Evolutionary conservation across 345 rosid genomes (phyloP).

Genomic region (Murraya paniculata): DNA sequence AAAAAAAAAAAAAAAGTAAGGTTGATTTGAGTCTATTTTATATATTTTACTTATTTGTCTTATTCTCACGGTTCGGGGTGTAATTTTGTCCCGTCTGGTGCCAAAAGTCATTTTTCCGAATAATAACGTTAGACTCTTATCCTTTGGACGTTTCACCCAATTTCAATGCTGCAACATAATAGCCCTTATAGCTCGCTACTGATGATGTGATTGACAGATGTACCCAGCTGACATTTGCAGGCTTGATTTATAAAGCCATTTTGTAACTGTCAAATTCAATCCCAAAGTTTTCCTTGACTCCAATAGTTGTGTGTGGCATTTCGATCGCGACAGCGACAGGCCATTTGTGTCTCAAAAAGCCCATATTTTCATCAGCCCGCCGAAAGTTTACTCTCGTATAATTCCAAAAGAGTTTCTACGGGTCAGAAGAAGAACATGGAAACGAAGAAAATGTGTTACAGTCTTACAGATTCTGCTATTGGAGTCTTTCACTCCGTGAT

Average conservation of each 20-base stretch:
- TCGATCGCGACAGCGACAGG: not conserved
- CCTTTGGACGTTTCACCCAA: too few relatives aligned
- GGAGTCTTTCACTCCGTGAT: not conserved
- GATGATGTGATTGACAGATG: constrained; percentile 8
- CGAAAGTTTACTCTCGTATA: constrained; percentile 4
- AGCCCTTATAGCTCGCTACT: too few relatives aligned
- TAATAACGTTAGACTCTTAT: too few relatives aligned
- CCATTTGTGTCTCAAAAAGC: not conserved
- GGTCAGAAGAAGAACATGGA: not conserved
- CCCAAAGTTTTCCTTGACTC: not conserved
- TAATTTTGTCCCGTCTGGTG: too few relatives aligned
- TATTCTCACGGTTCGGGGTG: too few relatives aligned
- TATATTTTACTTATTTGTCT: too few relatives aligned
- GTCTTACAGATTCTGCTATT: not conserved
- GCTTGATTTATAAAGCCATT: not conserved
- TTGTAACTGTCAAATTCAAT: not conserved
- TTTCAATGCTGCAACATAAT: too few relatives aligned
- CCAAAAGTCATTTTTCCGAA: too few relatives aligned
- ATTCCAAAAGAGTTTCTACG: not conserved
- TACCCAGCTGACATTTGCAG: constrained; percentile 4
- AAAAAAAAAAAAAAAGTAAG: too few relatives aligned
- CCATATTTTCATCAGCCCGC: constrained; percentile 1
- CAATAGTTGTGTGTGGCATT: not conserved
- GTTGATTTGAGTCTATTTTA: too few relatives aligned
- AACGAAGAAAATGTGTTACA: not conserved